Evolutionary conservation across 352 stramenopile genomes (phyloP).

Genomic region (Albugo laibachii): DNA sequence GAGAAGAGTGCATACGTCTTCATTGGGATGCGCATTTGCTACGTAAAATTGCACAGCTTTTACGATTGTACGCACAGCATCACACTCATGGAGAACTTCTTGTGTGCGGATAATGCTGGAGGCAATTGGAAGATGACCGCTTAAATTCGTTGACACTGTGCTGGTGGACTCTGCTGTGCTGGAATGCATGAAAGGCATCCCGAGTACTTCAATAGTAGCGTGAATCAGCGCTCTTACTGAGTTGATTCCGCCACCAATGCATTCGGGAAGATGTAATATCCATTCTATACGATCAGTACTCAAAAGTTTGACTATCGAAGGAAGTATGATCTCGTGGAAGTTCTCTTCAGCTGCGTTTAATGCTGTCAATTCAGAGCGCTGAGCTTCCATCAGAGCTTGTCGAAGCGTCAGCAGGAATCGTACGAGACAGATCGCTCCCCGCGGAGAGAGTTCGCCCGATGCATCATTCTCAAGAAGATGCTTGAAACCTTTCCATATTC

Average conservation of each 20-base stretch:
- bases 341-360: slow-evolving; percentile 18
- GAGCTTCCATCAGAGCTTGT: slow-evolving; percentile 14
- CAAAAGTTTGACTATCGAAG: slow-evolving; percentile 35
- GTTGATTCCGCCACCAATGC: slow-evolving; percentile 50
- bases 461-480: slow-evolving; percentile 26
- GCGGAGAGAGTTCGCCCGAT: slow-evolving; percentile 51
- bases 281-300: slow-evolving; percentile 31
- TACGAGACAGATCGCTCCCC: slow-evolving; percentile 68
- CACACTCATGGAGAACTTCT: slow-evolving; percentile 45
- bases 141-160: background rate
- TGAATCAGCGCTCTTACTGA: slow-evolving; percentile 67
- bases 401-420: slow-evolving; percentile 55
- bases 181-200: slow-evolving; percentile 52
- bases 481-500: slow-evolving; percentile 28
- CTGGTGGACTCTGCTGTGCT: slow-evolving; percentile 26
- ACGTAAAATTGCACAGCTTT: slow-evolving; percentile 42
- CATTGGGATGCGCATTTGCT: slow-evolving; percentile 7
- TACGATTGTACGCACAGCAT: slow-evolving; percentile 43
- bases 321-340: slow-evolving; percentile 33
- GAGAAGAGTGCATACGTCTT: slow-evolving; percentile 7
- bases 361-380: slow-evolving; percentile 9
- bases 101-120: slow-evolving; percentile 26
- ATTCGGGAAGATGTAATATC: slow-evolving; percentile 56
- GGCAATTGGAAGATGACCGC: background rate
- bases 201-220: slow-evolving; percentile 68